Base-by-base conservation (phyloP, 352 stramenopile species). In the Phytophthora megakarya region DNA sequence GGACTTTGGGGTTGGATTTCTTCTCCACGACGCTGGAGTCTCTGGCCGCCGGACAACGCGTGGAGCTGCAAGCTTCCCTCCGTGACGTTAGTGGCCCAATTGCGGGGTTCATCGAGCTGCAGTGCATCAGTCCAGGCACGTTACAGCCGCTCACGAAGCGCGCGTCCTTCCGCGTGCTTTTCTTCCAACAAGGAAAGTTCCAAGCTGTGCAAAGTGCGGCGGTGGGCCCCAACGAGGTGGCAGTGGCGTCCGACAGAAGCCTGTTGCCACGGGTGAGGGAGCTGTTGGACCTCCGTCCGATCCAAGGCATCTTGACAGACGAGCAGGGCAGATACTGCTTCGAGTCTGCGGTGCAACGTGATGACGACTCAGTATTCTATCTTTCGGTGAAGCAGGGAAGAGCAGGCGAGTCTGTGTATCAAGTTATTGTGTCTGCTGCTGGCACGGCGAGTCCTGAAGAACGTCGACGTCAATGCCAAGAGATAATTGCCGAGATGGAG, bases 121-220 rank as follows among this genome's bases (percentile, higher is more conserved):
- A 65, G 11, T 67, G 88, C 23, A 70, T 57, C 38, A 91, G 81
- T 56, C 84, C 84, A 10, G 84, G 84, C 15, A 93, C 84, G 3
- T 72, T 86, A 26, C 61, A 86, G 49, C 67, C 70, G 48, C 67
- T 93, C 21, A 51, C 46, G 15, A 90, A 89, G 64, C 70, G 67
- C n/a, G 67, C 58, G 13, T 30, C 52, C 3, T 83, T 90, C 23
- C 71, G 59, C 22, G 70, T 91, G 37, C 73, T 77, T 43, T 59
- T 79, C 23, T 71, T 89, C 37, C 70, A 84, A 52, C 53, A 53
- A 51, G 67, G 58, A 0, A 44, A 0, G 7, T 84, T 90, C 32
- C 30, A 83, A 46, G 45, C 52, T 12, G 59, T 86, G 47, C 23
- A 25, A 12, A 51, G 19, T 19, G 73, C 61, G 8, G 42, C 71